Base-by-base conservation (phyloP, 148 eudicot species). In the Camellia sinensis region DNA sequence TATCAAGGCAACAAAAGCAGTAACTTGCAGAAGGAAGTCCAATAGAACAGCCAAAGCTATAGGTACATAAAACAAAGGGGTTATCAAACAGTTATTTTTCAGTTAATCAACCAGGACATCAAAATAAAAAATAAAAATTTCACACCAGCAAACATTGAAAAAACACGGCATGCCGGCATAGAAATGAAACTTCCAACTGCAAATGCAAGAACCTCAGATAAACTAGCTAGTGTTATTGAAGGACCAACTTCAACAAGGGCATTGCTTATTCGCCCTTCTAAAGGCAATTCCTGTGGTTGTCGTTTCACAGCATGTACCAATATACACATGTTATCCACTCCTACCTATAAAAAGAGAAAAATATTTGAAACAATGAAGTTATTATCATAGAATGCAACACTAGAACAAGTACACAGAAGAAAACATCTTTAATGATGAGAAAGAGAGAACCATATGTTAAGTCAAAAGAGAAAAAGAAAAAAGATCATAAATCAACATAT, bases 171-270 rank as follows among this genome's bases (percentile, higher is more conserved):
- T 71, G 99, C 99, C 21, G 99, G 99, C 98, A 97, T 92, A 57
- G 99, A 97, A 82, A 97, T 97, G 77, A 97, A 94, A 78, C 97
- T 87, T 78, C 99, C 99, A 73, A 97, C 99, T 82, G 99, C 94
- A 91, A 97, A 97, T 67, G 99, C 99, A 73, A 97, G 82, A 71
- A 97, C 95, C 87, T 97, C 99, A n/a, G 99, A 90, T 14, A 97
- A 82, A 87, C 98, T 94, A 69, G 99, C 99, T 64, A 94, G 91
- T 73, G 99, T 87, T 78, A 97, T 94, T 40, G 99, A 97, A 68
- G 99, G 99, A 65, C 99, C 99, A 78, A 97, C 99, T 88, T 97
- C 99, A 46, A 90, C 97, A 56, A 97, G 94, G 62, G 99, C 99
- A 86, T 91, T 92, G 78, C 99, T 92, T 83, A 97, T 86, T 56